These are phyloP conservation scores for Aspergillus pseudonomiae DNA, from an alignment of 2,329 filamentous ascomycete genomes.

Conservation along the genomic window DNA sequence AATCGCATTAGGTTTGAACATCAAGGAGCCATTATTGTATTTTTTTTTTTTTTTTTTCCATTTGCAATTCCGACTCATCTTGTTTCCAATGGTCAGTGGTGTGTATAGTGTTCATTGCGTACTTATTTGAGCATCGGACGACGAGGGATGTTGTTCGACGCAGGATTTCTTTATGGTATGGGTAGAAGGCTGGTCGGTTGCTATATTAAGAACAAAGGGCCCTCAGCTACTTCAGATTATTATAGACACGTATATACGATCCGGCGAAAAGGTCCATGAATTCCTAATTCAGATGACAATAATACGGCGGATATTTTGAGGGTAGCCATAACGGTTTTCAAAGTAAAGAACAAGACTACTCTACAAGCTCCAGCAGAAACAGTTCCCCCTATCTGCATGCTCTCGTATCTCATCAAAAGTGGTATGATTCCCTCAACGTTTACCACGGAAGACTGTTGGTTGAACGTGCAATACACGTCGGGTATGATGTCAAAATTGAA, in stretches of 20 bases:
- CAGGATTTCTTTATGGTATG: neutral
- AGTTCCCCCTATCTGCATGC: slow-evolving; percentile 1
- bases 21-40: neutral
- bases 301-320: neutral
- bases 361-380: neutral
- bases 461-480: neutral
- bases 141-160: neutral
- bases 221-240: neutral
- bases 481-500: slow-evolving; percentile 2
- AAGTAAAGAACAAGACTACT: neutral
- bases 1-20: neutral
- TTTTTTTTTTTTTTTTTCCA: neutral
- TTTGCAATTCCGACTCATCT: neutral
- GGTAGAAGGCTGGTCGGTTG: neutral
- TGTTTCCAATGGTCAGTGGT: neutral
- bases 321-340: neutral
- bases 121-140: neutral
- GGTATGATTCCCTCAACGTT: neutral
- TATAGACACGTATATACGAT: neutral
- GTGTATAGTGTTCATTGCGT: neutral
- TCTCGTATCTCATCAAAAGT: slow-evolving; percentile 2
- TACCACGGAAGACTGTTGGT: neutral
- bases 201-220: too few relatives aligned
- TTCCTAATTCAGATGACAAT: neutral
- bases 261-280: neutral